Conservation (phyloP, 2,329 filamentous ascomycete species). For the Monosporascus sp. region DNA sequence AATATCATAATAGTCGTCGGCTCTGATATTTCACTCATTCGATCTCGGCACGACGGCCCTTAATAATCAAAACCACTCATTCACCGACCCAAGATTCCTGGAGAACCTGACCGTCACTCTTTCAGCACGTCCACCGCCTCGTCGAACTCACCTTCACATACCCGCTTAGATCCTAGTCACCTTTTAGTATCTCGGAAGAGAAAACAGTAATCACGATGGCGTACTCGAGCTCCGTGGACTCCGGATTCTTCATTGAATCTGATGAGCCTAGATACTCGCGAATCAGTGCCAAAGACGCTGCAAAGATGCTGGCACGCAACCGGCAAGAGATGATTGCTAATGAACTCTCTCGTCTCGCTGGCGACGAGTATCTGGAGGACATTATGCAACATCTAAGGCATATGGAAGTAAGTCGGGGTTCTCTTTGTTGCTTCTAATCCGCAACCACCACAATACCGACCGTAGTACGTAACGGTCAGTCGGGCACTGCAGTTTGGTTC, state of each 20-base stretch:
- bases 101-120: slow-evolving; percentile 47
- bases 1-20: slow-evolving; percentile 52
- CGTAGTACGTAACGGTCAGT: too few relatives aligned
- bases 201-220: slow-evolving; percentile 38
- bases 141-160: slow-evolving; percentile 17
- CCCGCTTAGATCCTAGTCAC: slow-evolving; percentile 12
- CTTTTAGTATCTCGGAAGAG: slow-evolving; percentile 15
- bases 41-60: slow-evolving; percentile 29
- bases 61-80: slow-evolving; percentile 27
- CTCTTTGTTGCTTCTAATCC: neutral
- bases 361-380: slow-evolving; percentile 90
- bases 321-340: slow-evolving; percentile 84
- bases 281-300: slow-evolving; percentile 68
- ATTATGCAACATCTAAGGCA: slow-evolving; percentile 89
- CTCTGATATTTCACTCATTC: slow-evolving; percentile 41
- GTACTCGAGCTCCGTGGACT: slow-evolving; percentile 37
- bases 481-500: too few relatives aligned
- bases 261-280: slow-evolving; percentile 48
- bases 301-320: slow-evolving; percentile 73
- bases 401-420: slow-evolving; percentile 68
- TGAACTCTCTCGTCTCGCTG: slow-evolving; percentile 78
- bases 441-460: too few relatives aligned
- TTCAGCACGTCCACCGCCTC: slow-evolving; percentile 24
- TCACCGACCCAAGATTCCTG: slow-evolving; percentile 43
- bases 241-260: slow-evolving; percentile 52